A percentile compares a stretch with the other conserved stretches of the same genome.
Conservation (phyloP, 495 filamentous ascomycete species). For the Lophium mytilinum region DNA sequence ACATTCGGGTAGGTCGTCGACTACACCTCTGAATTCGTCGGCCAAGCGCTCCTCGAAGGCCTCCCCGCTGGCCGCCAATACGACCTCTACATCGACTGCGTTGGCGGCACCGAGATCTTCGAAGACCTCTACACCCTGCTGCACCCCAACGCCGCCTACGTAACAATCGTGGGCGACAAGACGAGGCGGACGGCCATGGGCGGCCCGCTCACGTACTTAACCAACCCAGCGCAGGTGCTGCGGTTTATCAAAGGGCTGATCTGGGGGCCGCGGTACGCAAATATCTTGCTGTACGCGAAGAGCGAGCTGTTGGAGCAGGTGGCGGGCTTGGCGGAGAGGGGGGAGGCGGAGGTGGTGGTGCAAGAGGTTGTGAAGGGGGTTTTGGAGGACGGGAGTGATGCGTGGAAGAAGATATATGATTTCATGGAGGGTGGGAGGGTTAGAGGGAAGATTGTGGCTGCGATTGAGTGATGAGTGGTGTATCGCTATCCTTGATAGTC, state of each 20-base stretch:
- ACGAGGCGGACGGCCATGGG: slow-evolving; percentile 23
- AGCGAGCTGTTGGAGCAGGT: slow-evolving; percentile 8
- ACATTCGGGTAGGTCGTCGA: slow-evolving; percentile 25
- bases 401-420: slow-evolving; percentile 25
- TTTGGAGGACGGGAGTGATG: slow-evolving; percentile 5
- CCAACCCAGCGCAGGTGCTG: slow-evolving; percentile 15
- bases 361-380: slow-evolving; percentile 13
- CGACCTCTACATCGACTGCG: slow-evolving; percentile 30
- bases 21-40: slow-evolving; percentile 25
- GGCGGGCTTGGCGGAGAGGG: background rate
- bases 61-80: slow-evolving; percentile 14
- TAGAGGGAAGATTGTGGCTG: slow-evolving; percentile 29
- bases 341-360: slow-evolving; percentile 13
- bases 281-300: slow-evolving; percentile 17
- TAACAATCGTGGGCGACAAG: slow-evolving; percentile 32
- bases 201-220: slow-evolving; percentile 25
- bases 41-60: background rate
- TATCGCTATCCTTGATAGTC: background rate
- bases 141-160: slow-evolving; percentile 13
- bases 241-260: slow-evolving; percentile 20
- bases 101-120: slow-evolving; percentile 26
- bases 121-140: slow-evolving; percentile 5
- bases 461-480: slow-evolving; percentile 12
- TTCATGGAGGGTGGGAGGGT: slow-evolving; percentile 26
- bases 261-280: slow-evolving; percentile 24